These are phyloP conservation scores for Erigeron canadensis DNA, from an alignment of 129 eudicot genomes.

Conservation along the genomic window DNA sequence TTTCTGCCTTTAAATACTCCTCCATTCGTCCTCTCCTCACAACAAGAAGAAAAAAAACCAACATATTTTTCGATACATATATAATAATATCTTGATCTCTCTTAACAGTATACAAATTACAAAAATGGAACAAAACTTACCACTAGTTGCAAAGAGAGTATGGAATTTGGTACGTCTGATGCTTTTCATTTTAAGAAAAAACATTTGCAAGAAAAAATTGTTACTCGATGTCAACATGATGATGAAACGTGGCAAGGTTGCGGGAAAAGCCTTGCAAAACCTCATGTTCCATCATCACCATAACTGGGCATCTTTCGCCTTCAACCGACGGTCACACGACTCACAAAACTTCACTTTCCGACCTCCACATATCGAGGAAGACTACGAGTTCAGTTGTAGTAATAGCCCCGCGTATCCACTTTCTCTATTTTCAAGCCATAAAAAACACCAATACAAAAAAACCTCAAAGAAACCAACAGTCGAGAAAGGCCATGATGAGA, in stretches of 20 bases:
- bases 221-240: slow-evolving; percentile 56
- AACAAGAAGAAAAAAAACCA: slow-evolving; percentile 8
- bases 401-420: slow-evolving; percentile 47
- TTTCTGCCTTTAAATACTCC: slow-evolving; percentile 42
- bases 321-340: slow-evolving; percentile 16
- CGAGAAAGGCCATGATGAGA: slow-evolving; percentile 6
- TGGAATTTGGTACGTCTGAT: slow-evolving; percentile 47
- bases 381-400: slow-evolving; percentile 71
- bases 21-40: neutral
- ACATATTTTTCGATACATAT: neutral
- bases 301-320: slow-evolving; percentile 29
- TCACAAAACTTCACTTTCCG: slow-evolving; percentile 20
- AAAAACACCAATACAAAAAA: slow-evolving; percentile 35
- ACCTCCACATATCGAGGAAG: slow-evolving; percentile 29
- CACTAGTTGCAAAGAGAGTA: slow-evolving; percentile 49
- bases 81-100: neutral
- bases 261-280: slow-evolving; percentile 59
- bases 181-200: slow-evolving; percentile 53
- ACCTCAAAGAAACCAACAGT: slow-evolving; percentile 6
- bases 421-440: slow-evolving; percentile 43
- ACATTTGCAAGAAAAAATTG: slow-evolving; percentile 48
- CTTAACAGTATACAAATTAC: neutral
- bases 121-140: slow-evolving; percentile 65
- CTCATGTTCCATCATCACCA: slow-evolving; percentile 62
- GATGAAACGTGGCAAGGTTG: slow-evolving; percentile 59